Conservation (phyloP, 1,284 basidiomycete species). For the Sanghuangporus weigelae region DNA sequence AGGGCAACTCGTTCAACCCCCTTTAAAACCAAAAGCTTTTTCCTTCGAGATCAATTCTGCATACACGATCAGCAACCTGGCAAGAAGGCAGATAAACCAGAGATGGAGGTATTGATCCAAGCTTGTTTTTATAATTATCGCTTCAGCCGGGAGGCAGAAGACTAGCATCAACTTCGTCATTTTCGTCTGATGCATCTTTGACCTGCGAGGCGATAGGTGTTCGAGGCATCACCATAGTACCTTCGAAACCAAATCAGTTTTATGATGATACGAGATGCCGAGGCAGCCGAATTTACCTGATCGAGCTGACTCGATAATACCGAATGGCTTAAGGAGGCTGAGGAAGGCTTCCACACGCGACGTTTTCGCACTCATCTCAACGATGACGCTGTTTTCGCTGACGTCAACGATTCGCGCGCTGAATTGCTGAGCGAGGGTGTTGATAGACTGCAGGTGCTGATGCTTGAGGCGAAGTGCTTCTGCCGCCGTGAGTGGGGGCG, state of each 20-base stretch:
- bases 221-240: constrained; percentile 94
- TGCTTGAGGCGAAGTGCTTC: constrained; percentile 89
- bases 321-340: constrained; percentile 89
- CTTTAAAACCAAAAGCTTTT: no score
- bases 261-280: constrained; percentile 4
- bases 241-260: constrained; percentile 34
- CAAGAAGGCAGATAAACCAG: not conserved
- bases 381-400: constrained; percentile 89
- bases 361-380: constrained; percentile 94
- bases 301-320: constrained; percentile 88
- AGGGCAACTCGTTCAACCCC: no score
- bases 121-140: not conserved
- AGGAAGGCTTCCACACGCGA: constrained; percentile 91
- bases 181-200: constrained; percentile 57
- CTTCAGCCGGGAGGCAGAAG: constrained; percentile 84
- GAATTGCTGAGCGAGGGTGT: constrained; percentile 84
- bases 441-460: constrained; percentile 85
- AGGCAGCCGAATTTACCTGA: constrained; percentile 57
- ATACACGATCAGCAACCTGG: not conserved
- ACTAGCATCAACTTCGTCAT: constrained; percentile 70
- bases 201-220: constrained; percentile 73
- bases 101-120: not conserved
- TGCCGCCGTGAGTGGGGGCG: constrained; percentile 59
- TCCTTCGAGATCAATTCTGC: no score
- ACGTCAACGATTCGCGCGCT: constrained; percentile 93